Evolutionary conservation across 75 land plant species (phyloP).

Genomic region (Picea sitchensis): DNA sequence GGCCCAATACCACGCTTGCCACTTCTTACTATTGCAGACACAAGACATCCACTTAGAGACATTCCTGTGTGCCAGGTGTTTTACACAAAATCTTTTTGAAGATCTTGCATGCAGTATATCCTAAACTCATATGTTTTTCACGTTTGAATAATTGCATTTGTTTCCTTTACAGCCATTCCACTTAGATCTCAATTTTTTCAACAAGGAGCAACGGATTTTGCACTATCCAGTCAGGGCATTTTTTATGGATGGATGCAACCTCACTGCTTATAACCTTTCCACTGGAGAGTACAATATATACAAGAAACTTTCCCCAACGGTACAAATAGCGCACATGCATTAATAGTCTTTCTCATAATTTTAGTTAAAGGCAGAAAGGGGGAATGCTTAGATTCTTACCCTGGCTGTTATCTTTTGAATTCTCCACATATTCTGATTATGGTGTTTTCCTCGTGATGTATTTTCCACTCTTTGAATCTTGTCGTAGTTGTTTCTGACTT

Average conservation of each 20-base stretch:
- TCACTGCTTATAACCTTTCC: conserved; percentile 86
- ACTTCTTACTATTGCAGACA: conserved; percentile 72
- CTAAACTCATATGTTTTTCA: neutral
- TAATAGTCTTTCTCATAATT: neutral
- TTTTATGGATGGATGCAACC: conserved; percentile 88
- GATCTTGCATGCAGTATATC: conserved; percentile 4
- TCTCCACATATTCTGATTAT: neutral
- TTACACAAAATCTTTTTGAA: neutral
- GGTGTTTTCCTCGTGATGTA: neutral
- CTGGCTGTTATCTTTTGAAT: too few species aligned
- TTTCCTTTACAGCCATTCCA: conserved; percentile 71
- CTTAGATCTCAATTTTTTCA: conserved; percentile 90
- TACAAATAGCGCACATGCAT: conserved; percentile 20
- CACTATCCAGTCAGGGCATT: conserved; percentile 95
- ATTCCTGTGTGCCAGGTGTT: conserved; percentile 92
- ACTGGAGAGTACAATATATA: conserved; percentile 84
- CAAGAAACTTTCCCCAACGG: conserved; percentile 93
- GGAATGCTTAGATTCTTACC: neutral
- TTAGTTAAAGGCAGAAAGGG: neutral
- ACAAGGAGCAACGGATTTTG: conserved; percentile 83
- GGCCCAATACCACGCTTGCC: conserved; percentile 81
- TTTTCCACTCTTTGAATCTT: neutral
- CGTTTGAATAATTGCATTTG: neutral
- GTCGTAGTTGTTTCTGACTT: conserved; percentile 9
- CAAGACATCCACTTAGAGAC: conserved; percentile 69